Evolutionary conservation across 371 early-diverging fungal genomes (phyloP).

Genomic region (Neoconidiobolus thromboides): DNA sequence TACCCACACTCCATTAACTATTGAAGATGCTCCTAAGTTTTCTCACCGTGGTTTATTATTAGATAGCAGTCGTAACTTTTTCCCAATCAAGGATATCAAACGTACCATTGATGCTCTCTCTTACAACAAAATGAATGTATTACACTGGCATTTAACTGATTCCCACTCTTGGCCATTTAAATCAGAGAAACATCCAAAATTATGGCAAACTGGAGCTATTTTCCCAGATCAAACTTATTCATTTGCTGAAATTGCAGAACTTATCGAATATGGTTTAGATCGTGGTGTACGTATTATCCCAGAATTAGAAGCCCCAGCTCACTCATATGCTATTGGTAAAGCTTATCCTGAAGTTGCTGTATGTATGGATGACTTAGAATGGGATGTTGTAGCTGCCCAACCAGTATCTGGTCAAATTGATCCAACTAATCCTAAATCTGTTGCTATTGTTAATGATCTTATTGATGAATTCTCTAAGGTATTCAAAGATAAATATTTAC

Average conservation of each 20-base stretch:
- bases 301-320: slow-evolving; percentile 67
- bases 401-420: slow-evolving; percentile 57
- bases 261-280: slow-evolving; percentile 38
- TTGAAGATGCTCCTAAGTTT: slow-evolving; percentile 44
- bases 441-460: slow-evolving; percentile 28
- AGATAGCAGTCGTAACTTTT: slow-evolving; percentile 62
- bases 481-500: slow-evolving; percentile 39
- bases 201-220: slow-evolving; percentile 40
- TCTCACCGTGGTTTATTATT: slow-evolving; percentile 54
- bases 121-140: slow-evolving; percentile 60
- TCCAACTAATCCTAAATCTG: slow-evolving; percentile 28
- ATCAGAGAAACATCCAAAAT: slow-evolving; percentile 30
- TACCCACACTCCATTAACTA: slow-evolving; percentile 32
- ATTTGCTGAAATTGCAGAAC: slow-evolving; percentile 27
- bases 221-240: slow-evolving; percentile 28
- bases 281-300: slow-evolving; percentile 60
- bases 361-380: slow-evolving; percentile 23
- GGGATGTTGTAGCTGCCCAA: slow-evolving; percentile 35
- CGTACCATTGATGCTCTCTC: slow-evolving; percentile 55
- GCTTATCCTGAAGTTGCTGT: slow-evolving; percentile 20
- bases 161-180: slow-evolving; percentile 57
- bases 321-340: slow-evolving; percentile 26
- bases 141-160: slow-evolving; percentile 74
- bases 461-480: slow-evolving; percentile 30
- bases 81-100: slow-evolving; percentile 30